These are phyloP conservation scores for Mortierella sp. DNA, from an alignment of 371 early-diverging fungal genomes.

Conservation along the genomic window DNA sequence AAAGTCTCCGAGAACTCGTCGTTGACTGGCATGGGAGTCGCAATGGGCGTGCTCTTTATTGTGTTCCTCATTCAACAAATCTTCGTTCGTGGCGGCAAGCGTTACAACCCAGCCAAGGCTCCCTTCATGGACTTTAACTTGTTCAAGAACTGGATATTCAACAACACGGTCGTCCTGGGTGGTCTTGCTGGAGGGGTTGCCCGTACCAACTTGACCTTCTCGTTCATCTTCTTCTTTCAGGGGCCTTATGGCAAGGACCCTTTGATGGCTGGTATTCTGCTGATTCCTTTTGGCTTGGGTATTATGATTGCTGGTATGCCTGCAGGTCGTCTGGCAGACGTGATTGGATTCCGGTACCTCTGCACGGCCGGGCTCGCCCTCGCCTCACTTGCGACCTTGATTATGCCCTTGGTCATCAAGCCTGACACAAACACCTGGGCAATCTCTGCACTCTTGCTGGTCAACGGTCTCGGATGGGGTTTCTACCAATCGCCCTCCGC, in stretches of 20 bases:
- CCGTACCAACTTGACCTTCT: constrained; percentile 56
- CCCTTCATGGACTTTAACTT: constrained; percentile 53
- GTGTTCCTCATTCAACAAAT: constrained; percentile 33
- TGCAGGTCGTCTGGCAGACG: constrained; percentile 42
- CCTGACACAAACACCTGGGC: constrained; percentile 43
- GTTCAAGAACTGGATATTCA: constrained; percentile 39
- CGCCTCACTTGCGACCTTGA: constrained; percentile 36
- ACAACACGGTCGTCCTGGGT: constrained; percentile 52
- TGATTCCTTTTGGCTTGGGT: constrained; percentile 51
- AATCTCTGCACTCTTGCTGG: constrained; percentile 38
- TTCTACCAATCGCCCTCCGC: constrained; percentile 47
- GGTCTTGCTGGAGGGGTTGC: constrained; percentile 55
- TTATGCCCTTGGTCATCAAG: constrained; percentile 47
- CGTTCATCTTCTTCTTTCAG: constrained; percentile 54
- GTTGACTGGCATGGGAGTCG: constrained; percentile 49
- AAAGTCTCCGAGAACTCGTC: constrained; percentile 46
- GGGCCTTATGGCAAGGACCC: constrained; percentile 50
- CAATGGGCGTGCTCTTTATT: constrained; percentile 46
- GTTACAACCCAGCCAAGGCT: constrained; percentile 29
- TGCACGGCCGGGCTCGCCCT: constrained; percentile 33
- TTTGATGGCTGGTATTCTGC: constrained; percentile 52
- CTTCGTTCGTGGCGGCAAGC: constrained; percentile 49
- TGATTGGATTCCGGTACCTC: constrained; percentile 36
- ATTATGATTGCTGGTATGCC: constrained; percentile 57
- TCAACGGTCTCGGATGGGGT: constrained; percentile 52